phyloP scores from a whole-genome alignment of 352 stramenopile genomes.

The Pythium chondricola region DNA sequence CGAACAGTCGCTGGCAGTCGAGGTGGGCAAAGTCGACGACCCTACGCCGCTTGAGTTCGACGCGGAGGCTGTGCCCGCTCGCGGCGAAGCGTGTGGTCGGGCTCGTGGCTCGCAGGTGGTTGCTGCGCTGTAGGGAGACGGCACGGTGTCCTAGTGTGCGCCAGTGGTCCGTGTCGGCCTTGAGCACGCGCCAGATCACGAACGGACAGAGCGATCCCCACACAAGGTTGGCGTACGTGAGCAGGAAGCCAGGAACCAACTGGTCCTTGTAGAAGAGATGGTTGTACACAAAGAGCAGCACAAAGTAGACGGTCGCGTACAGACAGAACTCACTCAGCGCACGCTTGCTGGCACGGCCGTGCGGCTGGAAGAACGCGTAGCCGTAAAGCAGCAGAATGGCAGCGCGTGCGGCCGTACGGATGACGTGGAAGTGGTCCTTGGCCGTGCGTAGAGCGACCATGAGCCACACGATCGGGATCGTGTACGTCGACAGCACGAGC shows the following conservation, averaged over 20 bases:
- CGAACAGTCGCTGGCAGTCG: conserved; percentile 34
- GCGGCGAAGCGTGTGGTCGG: conserved; percentile 11
- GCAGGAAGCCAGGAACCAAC: conserved; percentile 40
- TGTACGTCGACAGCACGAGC: conserved; percentile 42
- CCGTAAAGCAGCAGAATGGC: conserved; percentile 32
- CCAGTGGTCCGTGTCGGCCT: conserved; percentile 72
- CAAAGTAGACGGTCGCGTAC: conserved; percentile 28
- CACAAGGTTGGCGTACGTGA: conserved; percentile 54
- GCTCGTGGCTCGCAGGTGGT: conserved; percentile 8
- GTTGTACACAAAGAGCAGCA: conserved; percentile 23
- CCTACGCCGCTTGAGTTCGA: conserved; percentile 53
- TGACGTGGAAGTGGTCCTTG: conserved; percentile 25
- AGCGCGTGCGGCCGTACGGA: conserved; percentile 21
- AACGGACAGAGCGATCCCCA: conserved; percentile 44
- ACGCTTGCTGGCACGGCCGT: conserved; percentile 33
- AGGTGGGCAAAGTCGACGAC: conserved; percentile 72
- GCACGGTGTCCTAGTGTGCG: conserved; percentile 49
- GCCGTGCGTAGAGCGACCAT: conserved; percentile 3
- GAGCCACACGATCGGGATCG: conserved; percentile 42
- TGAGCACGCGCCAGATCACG: conserved; percentile 66
- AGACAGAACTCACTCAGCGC: conserved; percentile 51
- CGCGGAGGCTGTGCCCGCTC: conserved; percentile 43
- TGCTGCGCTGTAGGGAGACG: conserved; percentile 37
- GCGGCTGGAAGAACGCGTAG: conserved; percentile 35
- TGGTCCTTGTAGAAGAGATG: conserved; percentile 38